These are phyloP conservation scores for Ophiostoma sp. DNA, from an alignment of 2,329 filamentous ascomycete genomes.

Conservation along the genomic window DNA sequence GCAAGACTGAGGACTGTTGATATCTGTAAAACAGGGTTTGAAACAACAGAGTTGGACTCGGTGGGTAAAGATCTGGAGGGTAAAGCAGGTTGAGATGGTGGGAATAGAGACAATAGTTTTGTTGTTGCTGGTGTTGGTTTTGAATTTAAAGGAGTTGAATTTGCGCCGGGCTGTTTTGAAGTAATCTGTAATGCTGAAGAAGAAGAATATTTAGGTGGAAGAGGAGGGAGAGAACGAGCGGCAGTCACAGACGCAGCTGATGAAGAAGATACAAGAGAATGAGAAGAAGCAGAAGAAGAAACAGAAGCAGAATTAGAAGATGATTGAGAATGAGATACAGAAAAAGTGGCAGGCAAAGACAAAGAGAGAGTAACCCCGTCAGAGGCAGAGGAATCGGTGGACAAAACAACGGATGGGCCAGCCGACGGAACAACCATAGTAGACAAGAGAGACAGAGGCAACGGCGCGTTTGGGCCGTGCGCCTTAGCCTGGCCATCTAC, in stretches of 20 bases:
- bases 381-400: slow-evolving; percentile 12
- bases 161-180: slow-evolving; percentile 5
- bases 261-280: slow-evolving; percentile 3
- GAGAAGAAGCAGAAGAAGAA: not conserved
- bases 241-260: slow-evolving; percentile 15
- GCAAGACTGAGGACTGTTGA: not conserved
- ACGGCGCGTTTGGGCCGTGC: slow-evolving; percentile 31
- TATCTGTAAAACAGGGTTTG: not conserved
- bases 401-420: slow-evolving; percentile 17
- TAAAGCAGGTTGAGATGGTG: not conserved
- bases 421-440: slow-evolving; percentile 4
- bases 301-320: not conserved
- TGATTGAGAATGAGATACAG: not conserved
- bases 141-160: not conserved
- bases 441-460: slow-evolving; percentile 18
- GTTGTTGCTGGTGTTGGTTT: not conserved
- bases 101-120: not conserved
- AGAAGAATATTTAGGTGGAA: slow-evolving; percentile 5
- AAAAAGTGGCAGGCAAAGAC: not conserved
- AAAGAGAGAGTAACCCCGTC: not conserved
- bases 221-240: slow-evolving; percentile 9
- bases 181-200: not conserved
- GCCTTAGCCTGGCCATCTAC: slow-evolving; percentile 21
- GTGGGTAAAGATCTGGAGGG: not conserved
- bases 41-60: not conserved